Conservation (phyloP, 352 stramenopile genomes). For the Pelagophyceae sp. region DNA sequence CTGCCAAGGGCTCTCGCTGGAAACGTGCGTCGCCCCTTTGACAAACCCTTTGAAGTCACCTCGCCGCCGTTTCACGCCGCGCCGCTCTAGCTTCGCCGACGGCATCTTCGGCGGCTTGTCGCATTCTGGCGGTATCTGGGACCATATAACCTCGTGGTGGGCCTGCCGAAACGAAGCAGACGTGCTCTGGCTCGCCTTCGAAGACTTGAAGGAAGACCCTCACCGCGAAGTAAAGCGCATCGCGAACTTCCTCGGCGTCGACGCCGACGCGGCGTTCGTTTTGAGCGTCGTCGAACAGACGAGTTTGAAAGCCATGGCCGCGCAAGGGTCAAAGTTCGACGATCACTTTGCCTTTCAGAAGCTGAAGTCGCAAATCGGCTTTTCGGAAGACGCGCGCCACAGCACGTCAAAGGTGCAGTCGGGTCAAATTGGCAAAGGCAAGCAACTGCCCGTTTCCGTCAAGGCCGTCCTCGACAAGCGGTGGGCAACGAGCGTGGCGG, state of each 20-base stretch:
- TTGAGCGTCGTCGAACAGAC: not conserved
- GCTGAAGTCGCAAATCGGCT: not conserved
- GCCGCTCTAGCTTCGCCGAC: too few relatives aligned
- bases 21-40: too few relatives aligned
- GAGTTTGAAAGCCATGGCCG: not conserved
- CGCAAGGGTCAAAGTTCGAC: not conserved
- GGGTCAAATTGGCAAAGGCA: not conserved
- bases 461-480: not conserved
- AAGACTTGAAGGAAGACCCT: not conserved
- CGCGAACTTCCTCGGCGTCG: not conserved
- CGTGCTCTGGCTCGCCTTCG: slow-evolving; percentile 4
- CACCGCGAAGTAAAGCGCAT: not conserved
- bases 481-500: not conserved
- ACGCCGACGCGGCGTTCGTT: not conserved
- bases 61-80: too few relatives aligned
- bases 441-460: not conserved
- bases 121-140: slow-evolving; percentile 9
- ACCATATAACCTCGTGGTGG: not conserved
- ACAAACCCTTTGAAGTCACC: too few relatives aligned
- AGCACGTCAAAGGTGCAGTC: not conserved
- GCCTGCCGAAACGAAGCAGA: not conserved
- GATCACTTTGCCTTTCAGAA: slow-evolving; percentile 6
- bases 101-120: slow-evolving; percentile 9
- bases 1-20: not conserved
- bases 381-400: not conserved